Percentiles rank a stretch among this genome's conserved stretches.
These are phyloP conservation scores for Helichrysum umbraculigerum DNA, from an alignment of 129 eudicot species.

Conservation along the genomic window DNA sequence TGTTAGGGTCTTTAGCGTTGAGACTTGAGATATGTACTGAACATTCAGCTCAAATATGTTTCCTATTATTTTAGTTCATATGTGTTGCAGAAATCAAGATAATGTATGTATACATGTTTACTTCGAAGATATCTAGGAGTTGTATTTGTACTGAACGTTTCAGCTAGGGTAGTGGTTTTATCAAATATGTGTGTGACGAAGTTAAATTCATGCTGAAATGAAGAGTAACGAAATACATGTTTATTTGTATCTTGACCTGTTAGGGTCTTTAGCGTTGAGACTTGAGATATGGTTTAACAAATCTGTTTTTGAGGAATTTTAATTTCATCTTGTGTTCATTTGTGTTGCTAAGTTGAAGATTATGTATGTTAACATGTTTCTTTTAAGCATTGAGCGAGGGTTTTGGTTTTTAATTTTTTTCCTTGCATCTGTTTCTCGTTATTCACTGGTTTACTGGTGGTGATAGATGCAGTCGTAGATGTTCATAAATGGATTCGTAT, in stretches of 20 bases:
- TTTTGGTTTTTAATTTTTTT: constrained; percentile 1
- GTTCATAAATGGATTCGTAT: background rate
- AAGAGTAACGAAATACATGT: no score
- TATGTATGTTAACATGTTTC: background rate
- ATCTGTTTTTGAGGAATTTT: no score
- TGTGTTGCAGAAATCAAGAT: no score
- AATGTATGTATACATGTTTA: background rate
- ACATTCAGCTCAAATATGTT: background rate
- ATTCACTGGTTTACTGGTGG: constrained; percentile 5
- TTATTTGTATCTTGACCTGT: no score
- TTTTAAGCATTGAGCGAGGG: constrained; percentile 11
- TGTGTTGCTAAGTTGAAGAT: background rate
- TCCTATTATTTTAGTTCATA: no score
- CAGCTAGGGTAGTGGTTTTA: background rate
- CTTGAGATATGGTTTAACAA: no score
- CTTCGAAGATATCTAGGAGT: background rate
- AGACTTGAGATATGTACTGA: background rate
- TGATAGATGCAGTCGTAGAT: background rate
- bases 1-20: no score
- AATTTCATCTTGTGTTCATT: background rate
- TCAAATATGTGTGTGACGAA: background rate
- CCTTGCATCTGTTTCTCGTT: background rate
- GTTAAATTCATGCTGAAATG: background rate
- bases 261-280: no score
- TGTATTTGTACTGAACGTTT: background rate